Evolutionary conservation across 176 grass and related monocot genomes (phyloP), one percentile per base, ranked within the genome.

Genomic region (Coix lacrymajobi): DNA sequence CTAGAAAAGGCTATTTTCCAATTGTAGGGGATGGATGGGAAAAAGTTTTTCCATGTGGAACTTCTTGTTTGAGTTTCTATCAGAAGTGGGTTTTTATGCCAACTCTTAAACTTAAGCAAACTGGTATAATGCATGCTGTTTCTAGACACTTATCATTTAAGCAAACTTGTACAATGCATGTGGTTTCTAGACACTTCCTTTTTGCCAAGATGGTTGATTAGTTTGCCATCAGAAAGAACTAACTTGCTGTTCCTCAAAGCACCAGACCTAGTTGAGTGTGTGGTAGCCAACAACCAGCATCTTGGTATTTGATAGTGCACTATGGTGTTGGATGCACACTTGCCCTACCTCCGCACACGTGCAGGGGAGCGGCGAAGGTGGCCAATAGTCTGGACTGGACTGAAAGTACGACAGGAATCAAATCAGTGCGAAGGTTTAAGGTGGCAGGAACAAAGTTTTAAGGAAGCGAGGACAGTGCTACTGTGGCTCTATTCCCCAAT

Each of bases 1-100:
- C 52, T 73, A 46, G 34, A 73, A 67, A 73, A n/a, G 11, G 32
- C 28, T 82, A 62, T 73, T 73, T 70, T 62, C 38, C 19, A 72
- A 73, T 20, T 69, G 30, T 36, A 26, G 57, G 26, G 69, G 69
- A 73, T 63, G 29, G 4, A 34, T 34, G 57, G 13, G 26, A 26
- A 62, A 46, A 11, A 6, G 25, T 25, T 82, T 61, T n/a, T 22
- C 3, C 39, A 65, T 66, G 39, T 33, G 6, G 1, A 15, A 13
- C 16, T 62, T 39, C 5, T 24, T 77, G 13, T 77, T 62, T 29
- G 34, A 77, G 40, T 22, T 49, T 49, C 1, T 38, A 39, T 14
- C 3, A 57, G 33, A 60, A 39, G 3, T 76, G 33, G 12, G 8
- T 8, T 38, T 17, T 38, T 39, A 76, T 76, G 32, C 51, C 33